Conservation (phyloP, 2,329 filamentous ascomycete genomes). For the Penicillium corylophilum region DNA sequence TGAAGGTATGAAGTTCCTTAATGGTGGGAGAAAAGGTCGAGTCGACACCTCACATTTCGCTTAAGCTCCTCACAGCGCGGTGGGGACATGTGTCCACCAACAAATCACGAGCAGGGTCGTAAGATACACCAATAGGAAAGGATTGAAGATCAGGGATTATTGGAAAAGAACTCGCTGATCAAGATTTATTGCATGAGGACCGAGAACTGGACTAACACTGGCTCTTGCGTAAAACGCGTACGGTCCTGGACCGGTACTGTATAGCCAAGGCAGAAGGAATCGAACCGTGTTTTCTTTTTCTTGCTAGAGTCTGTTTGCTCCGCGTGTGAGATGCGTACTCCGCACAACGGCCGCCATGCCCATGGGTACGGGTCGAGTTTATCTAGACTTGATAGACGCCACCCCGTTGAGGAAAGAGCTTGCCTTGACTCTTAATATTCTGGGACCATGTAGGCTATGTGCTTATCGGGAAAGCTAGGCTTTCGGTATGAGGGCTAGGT, state of each 20-base stretch:
- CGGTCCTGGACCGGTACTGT: background rate
- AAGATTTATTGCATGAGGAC: conserved; percentile 3
- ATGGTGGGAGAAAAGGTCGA: background rate
- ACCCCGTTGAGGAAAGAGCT: background rate
- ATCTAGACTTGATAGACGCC: background rate
- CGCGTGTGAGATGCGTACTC: background rate
- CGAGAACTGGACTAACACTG: background rate
- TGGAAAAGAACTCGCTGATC: conserved; percentile 2
- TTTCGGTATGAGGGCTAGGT: too few species aligned
- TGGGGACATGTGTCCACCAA: background rate
- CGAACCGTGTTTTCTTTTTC: background rate
- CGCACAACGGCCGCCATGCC: background rate
- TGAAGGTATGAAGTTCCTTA: background rate
- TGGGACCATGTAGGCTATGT: background rate
- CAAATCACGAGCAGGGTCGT: background rate
- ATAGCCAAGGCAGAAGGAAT: background rate
- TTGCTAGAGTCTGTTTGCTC: background rate
- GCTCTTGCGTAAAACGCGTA: background rate
- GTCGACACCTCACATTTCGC: background rate
- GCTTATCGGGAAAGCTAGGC: too few species aligned
- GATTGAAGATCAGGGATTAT: background rate
- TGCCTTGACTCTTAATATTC: background rate
- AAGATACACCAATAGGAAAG: background rate
- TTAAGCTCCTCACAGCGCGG: background rate
- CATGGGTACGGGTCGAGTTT: conserved; percentile 4